Percentiles rank a stretch among this genome's conserved stretches.
phyloP scores from a whole-genome alignment of 1,284 basidiomycete species.

The Mycena sp. region DNA sequence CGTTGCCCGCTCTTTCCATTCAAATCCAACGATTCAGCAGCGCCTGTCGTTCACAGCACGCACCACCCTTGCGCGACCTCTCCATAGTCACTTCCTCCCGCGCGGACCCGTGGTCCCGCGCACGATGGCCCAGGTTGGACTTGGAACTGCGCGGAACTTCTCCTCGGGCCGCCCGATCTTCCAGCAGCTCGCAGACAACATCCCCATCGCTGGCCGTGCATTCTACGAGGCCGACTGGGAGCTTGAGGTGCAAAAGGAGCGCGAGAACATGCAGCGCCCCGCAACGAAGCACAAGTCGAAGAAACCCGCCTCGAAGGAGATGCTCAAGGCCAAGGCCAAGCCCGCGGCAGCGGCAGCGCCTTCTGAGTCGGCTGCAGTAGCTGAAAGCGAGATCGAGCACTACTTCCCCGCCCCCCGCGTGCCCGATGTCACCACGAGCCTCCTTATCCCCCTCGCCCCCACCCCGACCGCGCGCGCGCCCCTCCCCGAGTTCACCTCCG shows the following conservation, averaged over 20 bases:
- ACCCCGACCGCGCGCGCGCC: constrained; percentile 73
- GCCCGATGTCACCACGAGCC: constrained; percentile 65
- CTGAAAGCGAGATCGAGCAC: constrained; percentile 65
- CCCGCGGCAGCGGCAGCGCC: constrained; percentile 25
- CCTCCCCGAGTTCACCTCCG: constrained; percentile 49
- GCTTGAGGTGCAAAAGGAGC: constrained; percentile 57
- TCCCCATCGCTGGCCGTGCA: constrained; percentile 73
- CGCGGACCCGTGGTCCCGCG: constrained; percentile 59
- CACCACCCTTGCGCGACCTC: constrained; percentile 53
- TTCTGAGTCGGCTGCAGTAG: constrained; percentile 29
- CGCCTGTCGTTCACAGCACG: constrained; percentile 63
- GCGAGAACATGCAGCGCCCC: constrained; percentile 48
- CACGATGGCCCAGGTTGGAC: constrained; percentile 68
- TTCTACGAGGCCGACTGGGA: constrained; percentile 79
- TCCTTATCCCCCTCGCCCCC: constrained; percentile 79
- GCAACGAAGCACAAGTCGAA: constrained; percentile 41
- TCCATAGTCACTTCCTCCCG: constrained; percentile 64
- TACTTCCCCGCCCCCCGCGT: constrained; percentile 61
- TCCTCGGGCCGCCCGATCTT: constrained; percentile 76
- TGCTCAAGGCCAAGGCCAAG: constrained; percentile 45
- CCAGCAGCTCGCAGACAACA: constrained; percentile 79
- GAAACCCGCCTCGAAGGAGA: constrained; percentile 37
- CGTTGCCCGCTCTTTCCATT: constrained; percentile 49
- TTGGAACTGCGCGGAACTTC: constrained; percentile 78
- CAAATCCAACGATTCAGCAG: constrained; percentile 52